Percentiles rank a stretch among this genome's conserved stretches.
Conservation (phyloP, 2,329 filamentous ascomycete genomes). For the Aspergillus novoparasiticus region DNA sequence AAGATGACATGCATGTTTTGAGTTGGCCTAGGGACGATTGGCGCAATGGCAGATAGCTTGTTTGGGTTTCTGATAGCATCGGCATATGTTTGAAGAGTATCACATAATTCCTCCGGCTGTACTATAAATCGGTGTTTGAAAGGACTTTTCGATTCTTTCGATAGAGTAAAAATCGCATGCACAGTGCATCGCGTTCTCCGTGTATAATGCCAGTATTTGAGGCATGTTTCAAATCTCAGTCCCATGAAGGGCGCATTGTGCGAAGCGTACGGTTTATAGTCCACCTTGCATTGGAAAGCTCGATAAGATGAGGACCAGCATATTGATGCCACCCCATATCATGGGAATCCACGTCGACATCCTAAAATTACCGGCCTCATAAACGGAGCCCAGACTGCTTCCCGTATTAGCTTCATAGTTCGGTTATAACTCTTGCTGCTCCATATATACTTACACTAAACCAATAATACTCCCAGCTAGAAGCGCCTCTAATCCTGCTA, state of each 20-base stretch:
- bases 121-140: slow-evolving; percentile 6
- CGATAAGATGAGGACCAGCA: slow-evolving; percentile 78
- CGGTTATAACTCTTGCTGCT: slow-evolving; percentile 3
- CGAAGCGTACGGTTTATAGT: slow-evolving; percentile 54
- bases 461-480: slow-evolving; percentile 81
- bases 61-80: slow-evolving; percentile 9
- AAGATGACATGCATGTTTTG: slow-evolving; percentile 53
- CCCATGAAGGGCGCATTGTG: neutral
- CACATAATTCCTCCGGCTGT: slow-evolving; percentile 7
- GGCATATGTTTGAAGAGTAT: slow-evolving; percentile 4
- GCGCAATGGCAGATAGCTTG: slow-evolving; percentile 34
- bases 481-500: slow-evolving; percentile 75
- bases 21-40: slow-evolving; percentile 2
- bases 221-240: neutral
- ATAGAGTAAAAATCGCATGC: slow-evolving; percentile 6
- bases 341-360: slow-evolving; percentile 97
- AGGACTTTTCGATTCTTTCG: neutral
- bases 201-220: neutral
- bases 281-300: slow-evolving; percentile 93
- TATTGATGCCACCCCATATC: slow-evolving; percentile 83
- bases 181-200: neutral
- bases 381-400: slow-evolving; percentile 74
- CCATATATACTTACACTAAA: slow-evolving; percentile 63
- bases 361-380: slow-evolving; percentile 77
- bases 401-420: slow-evolving; percentile 10